phyloP scores from a whole-genome alignment of 768 basidiomycete species.

The Hypsizygus marmoreus region DNA sequence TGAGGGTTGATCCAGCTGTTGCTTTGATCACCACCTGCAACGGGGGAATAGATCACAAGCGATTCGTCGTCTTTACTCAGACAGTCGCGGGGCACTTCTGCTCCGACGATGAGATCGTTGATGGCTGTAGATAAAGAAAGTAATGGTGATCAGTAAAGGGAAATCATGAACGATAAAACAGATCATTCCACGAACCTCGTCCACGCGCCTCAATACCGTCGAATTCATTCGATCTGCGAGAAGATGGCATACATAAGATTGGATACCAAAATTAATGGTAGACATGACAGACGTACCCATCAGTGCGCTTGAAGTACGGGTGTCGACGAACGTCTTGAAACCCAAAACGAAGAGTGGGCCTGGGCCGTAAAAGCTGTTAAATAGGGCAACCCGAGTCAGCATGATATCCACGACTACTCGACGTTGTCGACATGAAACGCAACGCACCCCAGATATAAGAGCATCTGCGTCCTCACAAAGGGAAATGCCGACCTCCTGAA shows the following conservation, averaged over 20 bases:
- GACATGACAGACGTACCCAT: conserved; percentile 18
- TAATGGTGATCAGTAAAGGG: neutral
- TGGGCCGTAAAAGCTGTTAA: conserved; percentile 21
- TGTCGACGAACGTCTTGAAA: conserved; percentile 20
- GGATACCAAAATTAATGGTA: neutral
- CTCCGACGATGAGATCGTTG: conserved; percentile 5
- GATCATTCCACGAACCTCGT: conserved; percentile 7
- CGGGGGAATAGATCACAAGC: conserved; percentile 21
- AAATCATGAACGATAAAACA: neutral
- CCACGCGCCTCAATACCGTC: conserved; percentile 15
- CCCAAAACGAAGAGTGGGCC: conserved; percentile 20
- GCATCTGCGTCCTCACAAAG: conserved; percentile 22
- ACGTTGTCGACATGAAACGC: neutral
- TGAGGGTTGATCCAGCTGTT: conserved; percentile 31
- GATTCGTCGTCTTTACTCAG: conserved; percentile 4
- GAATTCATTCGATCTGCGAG: conserved; percentile 20
- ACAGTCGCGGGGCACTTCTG: conserved; percentile 12
- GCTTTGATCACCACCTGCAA: conserved; percentile 12
- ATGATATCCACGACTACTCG: neutral
- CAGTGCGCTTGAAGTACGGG: conserved; percentile 21
- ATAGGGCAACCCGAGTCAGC: neutral
- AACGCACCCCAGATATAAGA: conserved; percentile 33
- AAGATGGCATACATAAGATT: neutral
- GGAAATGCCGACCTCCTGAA: conserved; percentile 15
- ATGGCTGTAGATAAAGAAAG: conserved; percentile 5